Evolutionary conservation across 352 stramenopile genomes (phyloP), one percentile per base, ranked within the genome.

Genomic region (Phytophthora kernoviae): DNA sequence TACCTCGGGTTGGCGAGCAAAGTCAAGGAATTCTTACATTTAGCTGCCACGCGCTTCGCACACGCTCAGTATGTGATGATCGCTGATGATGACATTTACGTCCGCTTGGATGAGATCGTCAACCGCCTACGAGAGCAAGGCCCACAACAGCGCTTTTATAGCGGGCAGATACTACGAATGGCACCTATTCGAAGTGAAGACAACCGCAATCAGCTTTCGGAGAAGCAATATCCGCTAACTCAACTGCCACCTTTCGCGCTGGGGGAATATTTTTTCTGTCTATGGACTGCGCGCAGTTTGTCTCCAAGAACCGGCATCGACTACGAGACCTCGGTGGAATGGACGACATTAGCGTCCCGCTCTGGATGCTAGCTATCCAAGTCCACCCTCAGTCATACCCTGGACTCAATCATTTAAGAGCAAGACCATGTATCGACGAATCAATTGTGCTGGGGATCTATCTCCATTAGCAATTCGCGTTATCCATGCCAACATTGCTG

Each of bases 311-410:
- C 12, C 33, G 58, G 18, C 64, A 51, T 42, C 65, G 39, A 26
- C 24, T 78, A 24, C 58, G 51, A 1, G 65, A 50, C 17, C 45
- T 87, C 5, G 72, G 65, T 2, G 63, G 53, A 7, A 47, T 90
- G 11, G 80, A 91, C 39, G 81, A 91, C 52, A 73, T 88, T 32
- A 85, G 77, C 4, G 60, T 91, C 27, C 71, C 68, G 15, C 45
- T 87, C 15, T 91, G 81, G 81, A 36, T 88, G 34, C 47, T 83
- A 10, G 59, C 52, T 1, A 65, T 88, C 18, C 73, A 88, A 47
- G 79, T 90, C 4, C 65, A 68, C 15, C 41, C 41, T 33, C 41
- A 47, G 32, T 2, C 4, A 12, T 17, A 33, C 22, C 5, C 5
- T 27, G 41, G 41, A 2, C 41, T 47, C 6, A 10, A 32, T 5